Evolutionary conservation across 768 basidiomycete genomes (phyloP).

Genomic region (Pulveroboletus sp.): DNA sequence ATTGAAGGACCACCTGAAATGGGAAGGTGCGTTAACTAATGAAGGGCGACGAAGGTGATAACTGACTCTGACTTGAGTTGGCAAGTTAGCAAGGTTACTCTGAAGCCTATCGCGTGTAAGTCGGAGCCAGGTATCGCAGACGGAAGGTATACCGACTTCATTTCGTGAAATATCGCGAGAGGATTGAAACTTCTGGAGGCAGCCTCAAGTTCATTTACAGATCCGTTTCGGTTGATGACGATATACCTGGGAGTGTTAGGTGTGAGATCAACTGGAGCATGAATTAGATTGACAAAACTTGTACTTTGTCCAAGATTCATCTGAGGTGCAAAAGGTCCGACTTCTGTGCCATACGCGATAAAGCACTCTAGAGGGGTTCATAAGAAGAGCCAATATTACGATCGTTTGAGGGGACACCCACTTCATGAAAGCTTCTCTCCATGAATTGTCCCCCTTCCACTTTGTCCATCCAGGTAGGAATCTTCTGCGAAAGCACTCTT

Average conservation of each 20-base stretch:
- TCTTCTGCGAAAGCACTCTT: slow-evolving; percentile 64
- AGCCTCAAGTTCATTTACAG: slow-evolving; percentile 65
- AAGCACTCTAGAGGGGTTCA: slow-evolving; percentile 42
- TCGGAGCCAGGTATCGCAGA: not conserved
- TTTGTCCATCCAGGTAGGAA: slow-evolving; percentile 76
- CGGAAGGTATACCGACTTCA: slow-evolving; percentile 50
- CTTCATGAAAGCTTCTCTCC: slow-evolving; percentile 68
- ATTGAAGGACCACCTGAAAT: slow-evolving; percentile 58
- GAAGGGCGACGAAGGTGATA: slow-evolving; percentile 1
- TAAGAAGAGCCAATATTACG: slow-evolving; percentile 2
- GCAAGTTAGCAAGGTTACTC: slow-evolving; percentile 61
- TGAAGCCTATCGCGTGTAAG: slow-evolving; percentile 47
- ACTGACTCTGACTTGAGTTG: slow-evolving; percentile 62
- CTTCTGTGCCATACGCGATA: slow-evolving; percentile 67
- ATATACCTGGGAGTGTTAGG: slow-evolving; percentile 49
- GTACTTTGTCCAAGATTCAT: slow-evolving; percentile 83
- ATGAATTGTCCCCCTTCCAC: slow-evolving; percentile 58
- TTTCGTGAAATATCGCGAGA: slow-evolving; percentile 60
- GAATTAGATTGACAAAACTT: slow-evolving; percentile 13
- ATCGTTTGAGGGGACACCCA: slow-evolving; percentile 30
- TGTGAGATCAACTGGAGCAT: not conserved
- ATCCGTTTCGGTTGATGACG: slow-evolving; percentile 68
- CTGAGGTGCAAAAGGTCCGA: slow-evolving; percentile 63
- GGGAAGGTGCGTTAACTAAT: slow-evolving; percentile 3
- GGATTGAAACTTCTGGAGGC: slow-evolving; percentile 69